A percentile compares a stretch with the other conserved stretches of the same genome.
These are phyloP conservation scores for Draba incana DNA, from an alignment of 345 rosid genomes.

Conservation along the genomic window DNA sequence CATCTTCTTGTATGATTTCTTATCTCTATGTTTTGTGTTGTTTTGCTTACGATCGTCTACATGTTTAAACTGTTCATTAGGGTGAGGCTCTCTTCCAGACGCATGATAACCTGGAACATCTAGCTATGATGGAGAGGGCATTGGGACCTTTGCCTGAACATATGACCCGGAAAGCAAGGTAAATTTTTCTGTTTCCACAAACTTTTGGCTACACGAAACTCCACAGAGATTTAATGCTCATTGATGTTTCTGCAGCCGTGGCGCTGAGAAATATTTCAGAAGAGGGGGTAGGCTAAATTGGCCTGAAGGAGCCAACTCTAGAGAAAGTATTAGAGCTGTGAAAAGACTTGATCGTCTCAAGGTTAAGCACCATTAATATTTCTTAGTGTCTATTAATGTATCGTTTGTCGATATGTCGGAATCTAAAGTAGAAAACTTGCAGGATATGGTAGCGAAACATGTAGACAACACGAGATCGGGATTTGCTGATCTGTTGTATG, in stretches of 20 bases:
- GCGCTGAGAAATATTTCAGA: slow-evolving; percentile 73
- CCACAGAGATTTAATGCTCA: slow-evolving; percentile 16
- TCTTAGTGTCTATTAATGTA: neutral
- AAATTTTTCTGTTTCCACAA: slow-evolving; percentile 10
- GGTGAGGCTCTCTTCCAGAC: slow-evolving; percentile 86
- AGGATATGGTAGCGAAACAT: slow-evolving; percentile 61
- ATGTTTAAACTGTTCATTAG: slow-evolving; percentile 38
- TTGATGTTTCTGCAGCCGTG: slow-evolving; percentile 47
- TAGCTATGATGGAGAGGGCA: slow-evolving; percentile 85
- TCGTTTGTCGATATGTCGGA: neutral
- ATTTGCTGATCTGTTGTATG: slow-evolving; percentile 57
- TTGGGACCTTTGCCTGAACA: slow-evolving; percentile 70
- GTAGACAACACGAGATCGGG: slow-evolving; percentile 51
- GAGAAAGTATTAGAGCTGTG: slow-evolving; percentile 85
- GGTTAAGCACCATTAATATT: slow-evolving; percentile 39
- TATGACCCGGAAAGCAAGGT: slow-evolving; percentile 61
- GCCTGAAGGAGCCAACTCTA: slow-evolving; percentile 87
- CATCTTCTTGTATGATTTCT: neutral
- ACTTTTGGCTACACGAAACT: neutral
- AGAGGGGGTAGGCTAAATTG: slow-evolving; percentile 69
- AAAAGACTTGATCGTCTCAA: slow-evolving; percentile 65
- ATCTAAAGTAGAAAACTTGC: slow-evolving; percentile 38
- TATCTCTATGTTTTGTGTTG: neutral
- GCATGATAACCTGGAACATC: slow-evolving; percentile 83
- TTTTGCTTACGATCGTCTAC: slow-evolving; percentile 19